Percentiles rank a stretch among this genome's conserved stretches.
These are phyloP conservation scores for Rhizophagus prolifer DNA, from an alignment of 192 early-diverging fungal species.

Conservation along the genomic window DNA sequence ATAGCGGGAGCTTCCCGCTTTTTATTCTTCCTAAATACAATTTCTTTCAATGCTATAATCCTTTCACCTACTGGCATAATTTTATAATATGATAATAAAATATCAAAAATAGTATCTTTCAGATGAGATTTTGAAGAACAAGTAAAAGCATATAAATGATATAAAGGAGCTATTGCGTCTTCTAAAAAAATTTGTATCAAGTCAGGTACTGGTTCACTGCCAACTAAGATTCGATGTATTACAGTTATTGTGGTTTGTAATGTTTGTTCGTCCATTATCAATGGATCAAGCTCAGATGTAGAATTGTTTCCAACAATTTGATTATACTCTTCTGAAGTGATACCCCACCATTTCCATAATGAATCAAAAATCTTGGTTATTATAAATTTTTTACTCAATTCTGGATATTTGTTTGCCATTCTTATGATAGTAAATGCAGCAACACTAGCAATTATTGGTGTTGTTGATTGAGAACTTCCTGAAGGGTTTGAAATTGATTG, in stretches of 20 bases:
- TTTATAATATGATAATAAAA: slow-evolving; percentile 50
- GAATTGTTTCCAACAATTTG: slow-evolving; percentile 3
- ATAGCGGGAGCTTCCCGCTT: slow-evolving; percentile 35
- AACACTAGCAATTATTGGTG: slow-evolving; percentile 36
- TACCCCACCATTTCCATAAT: slow-evolving; percentile 42
- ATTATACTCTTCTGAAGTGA: slow-evolving; percentile 10
- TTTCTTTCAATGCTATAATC: slow-evolving; percentile 40
- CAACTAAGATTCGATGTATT: slow-evolving; percentile 56
- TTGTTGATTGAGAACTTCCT: not conserved
- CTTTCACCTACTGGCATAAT: slow-evolving; percentile 41
- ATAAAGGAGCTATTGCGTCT: slow-evolving; percentile 51
- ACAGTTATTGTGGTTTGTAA: slow-evolving; percentile 45
- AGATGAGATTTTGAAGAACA: slow-evolving; percentile 39
- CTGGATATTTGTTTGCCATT: slow-evolving; percentile 51
- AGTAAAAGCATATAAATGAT: slow-evolving; percentile 58
- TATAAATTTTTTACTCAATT: slow-evolving; percentile 48
- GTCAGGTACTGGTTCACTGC: slow-evolving; percentile 57
- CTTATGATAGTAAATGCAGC: slow-evolving; percentile 52
- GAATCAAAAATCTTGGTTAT: slow-evolving; percentile 44
- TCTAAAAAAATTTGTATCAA: slow-evolving; percentile 57
- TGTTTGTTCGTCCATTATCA: slow-evolving; percentile 43
- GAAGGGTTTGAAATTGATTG: not conserved
- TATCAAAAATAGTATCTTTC: slow-evolving; percentile 46
- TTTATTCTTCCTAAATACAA: slow-evolving; percentile 46
- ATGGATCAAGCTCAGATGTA: slow-evolving; percentile 37